Evolutionary conservation across 116 monocot species (phyloP), one percentile per base, ranked within the genome.

Genomic region (Posidonia oceanica): DNA sequence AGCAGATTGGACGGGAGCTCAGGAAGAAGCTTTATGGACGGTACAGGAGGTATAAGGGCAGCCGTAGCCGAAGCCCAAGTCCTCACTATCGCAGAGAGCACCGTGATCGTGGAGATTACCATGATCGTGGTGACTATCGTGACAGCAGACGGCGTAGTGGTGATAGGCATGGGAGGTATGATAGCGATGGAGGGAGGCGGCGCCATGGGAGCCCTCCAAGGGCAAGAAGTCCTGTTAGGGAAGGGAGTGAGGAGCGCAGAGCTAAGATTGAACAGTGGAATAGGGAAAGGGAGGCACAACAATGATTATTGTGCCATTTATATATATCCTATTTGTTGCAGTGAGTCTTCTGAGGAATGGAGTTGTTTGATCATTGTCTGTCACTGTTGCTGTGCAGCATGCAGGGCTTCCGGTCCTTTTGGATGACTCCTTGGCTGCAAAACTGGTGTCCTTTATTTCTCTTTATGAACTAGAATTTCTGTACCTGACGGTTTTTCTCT

Each of bases 261-360:
- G 94, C 94, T 5, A 86, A 75, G 76, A 91, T 94, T 71, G 94
- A 90, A 64, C 85, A 86, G 77, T 94, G 94, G 94, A 94, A 94
- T 65, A 82, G 81, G 53, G 94, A 94, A 79, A 88, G 84, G 58
- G 81, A 89, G 81, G 86, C 23, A 48, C 36, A 44, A 4, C 37
- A 72, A 20, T 60, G 41, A 71, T 71, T 39, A 29, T 52, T 21
- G n/a, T 61, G 23, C 18, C 3, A 20, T 22, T 44, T 12, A 48
- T 61, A 23, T 39, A 14, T 29, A 51, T 15, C 40, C 7, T 39
- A 56, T 70, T 39, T 14, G 36, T 40, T 44, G 37, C 29, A 61
- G 14, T 72, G 17, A 72, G 51, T 44, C 44, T 54, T 14, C 23
- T 70, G 39, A 48, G 51, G 41, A 29, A 17, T 37, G 14, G 71